These are phyloP conservation scores for Cercospora citrullina DNA, from an alignment of 2,329 filamentous ascomycete genomes.

Conservation along the genomic window DNA sequence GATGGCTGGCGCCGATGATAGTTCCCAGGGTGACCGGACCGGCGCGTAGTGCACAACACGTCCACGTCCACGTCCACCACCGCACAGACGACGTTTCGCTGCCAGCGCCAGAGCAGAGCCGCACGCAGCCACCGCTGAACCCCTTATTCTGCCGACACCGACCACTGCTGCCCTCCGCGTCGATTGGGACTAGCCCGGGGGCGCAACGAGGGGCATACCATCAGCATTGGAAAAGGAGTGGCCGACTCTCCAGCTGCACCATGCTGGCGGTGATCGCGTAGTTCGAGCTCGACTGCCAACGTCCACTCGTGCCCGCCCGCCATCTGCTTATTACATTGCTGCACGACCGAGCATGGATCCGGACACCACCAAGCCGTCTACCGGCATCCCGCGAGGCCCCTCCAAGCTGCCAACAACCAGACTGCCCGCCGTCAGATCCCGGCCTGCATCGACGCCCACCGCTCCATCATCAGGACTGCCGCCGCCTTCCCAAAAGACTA, in stretches of 20 bases:
- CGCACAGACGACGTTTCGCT: conserved; percentile 2
- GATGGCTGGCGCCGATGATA: background rate
- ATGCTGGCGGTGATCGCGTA: background rate
- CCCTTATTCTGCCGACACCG: background rate
- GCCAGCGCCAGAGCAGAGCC: background rate
- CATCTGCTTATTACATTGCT: background rate
- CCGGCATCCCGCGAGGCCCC: conserved; percentile 11
- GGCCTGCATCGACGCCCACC: background rate
- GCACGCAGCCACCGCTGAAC: background rate
- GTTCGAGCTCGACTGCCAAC: background rate
- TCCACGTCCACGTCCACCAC: background rate
- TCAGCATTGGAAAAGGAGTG: background rate
- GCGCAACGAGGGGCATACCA: background rate
- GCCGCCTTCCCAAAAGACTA: background rate
- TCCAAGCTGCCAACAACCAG: conserved; percentile 11
- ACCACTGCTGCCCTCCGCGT: background rate
- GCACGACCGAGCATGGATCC: background rate
- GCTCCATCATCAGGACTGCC: background rate
- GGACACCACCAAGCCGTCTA: conserved; percentile 4
- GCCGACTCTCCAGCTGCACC: background rate
- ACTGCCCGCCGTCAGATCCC: conserved; percentile 8
- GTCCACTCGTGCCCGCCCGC: background rate
- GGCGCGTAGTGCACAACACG: background rate
- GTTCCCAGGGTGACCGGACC: background rate
- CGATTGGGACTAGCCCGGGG: background rate